Evolutionary conservation across 176 grass and related monocot genomes (phyloP), one percentile per base, ranked within the genome.

Genomic region (Raddia distichophylla): DNA sequence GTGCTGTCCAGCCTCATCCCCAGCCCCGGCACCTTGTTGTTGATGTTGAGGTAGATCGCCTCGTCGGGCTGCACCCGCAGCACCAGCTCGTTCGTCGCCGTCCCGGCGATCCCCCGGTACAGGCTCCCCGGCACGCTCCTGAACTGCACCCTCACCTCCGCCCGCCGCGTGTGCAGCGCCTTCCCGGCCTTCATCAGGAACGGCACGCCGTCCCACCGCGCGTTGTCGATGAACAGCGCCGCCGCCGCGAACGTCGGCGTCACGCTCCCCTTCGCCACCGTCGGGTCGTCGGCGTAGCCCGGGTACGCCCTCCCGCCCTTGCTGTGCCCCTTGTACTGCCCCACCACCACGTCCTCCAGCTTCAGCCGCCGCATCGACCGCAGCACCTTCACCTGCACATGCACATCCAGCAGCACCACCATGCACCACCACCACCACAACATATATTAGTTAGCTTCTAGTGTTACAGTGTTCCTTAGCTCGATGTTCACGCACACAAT

Each of bases 101-200:
- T 52, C 9, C 90, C 92, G 49, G 71, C 69, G 43, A 10, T 89
- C 13, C 83, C 73, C 20, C 90, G 69, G 90, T 98, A 98, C 19
- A 98, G 84, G 81, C 94, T 98, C 11, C 95, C 95, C 19, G 92
- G 92, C 51, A 98, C 95, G 17, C 90, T 88, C 60, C 95, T 84
- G 90, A 98, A 98, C 81, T 98, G 95, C 79, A 98, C 92, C 34
- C 95, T 90, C 78, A 98, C 91, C 87, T 98, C 95, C 19, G 92
- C 95, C 92, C 86, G 68, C 33, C 81, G 78, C 1, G 64, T 87
- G 75, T 98, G 84, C 73, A 98, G 86, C n/a, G 95, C 95, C 85
- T 98, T 98, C 64, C 95, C 95, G 46, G 95, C 90, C 53, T 98
- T 98, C 90, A 94, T 93, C 16, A 98, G 83, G 86, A 98, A 98